Conservation (phyloP, 306 rosid genomes). For the Acacia confusa region DNA sequence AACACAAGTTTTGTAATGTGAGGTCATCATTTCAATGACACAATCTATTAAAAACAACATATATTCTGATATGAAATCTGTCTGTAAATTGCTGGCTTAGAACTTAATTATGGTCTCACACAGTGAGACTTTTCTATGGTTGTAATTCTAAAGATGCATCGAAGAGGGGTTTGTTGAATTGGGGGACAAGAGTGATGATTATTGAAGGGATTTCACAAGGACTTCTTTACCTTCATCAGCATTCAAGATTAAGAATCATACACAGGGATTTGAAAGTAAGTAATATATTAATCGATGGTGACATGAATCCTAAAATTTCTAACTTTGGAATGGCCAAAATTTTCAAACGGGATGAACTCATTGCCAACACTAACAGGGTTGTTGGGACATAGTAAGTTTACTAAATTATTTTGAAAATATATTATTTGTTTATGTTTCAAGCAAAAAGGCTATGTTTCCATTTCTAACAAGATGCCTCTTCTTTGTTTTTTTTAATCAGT, state of each 20-base stretch:
- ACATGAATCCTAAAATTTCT: constrained; percentile 34
- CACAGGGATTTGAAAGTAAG: constrained; percentile 35
- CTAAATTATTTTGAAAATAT: not conserved
- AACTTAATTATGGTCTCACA: not conserved
- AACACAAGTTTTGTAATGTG: no score
- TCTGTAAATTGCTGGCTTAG: not conserved
- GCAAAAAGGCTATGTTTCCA: not conserved
- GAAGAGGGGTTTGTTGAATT: not conserved
- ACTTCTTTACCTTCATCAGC: constrained; percentile 24
- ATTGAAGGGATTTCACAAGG: constrained; percentile 32
- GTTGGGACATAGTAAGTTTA: constrained; percentile 35
- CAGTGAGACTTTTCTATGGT: not conserved
- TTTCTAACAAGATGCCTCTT: not conserved
- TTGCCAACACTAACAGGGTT: constrained; percentile 28
- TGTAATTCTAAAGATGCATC: not conserved
- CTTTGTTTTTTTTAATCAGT: not conserved
- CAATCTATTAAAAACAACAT: no score
- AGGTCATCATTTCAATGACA: no score
- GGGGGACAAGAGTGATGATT: constrained; percentile 7
- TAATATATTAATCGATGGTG: constrained; percentile 34
- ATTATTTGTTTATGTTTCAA: not conserved
- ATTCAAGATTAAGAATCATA: constrained; percentile 18
- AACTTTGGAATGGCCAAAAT: constrained; percentile 38
- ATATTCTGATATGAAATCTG: not conserved
- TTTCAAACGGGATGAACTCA: not conserved